Base-by-base conservation (phyloP, 257 asterid genomes). In the Solanum okadae region DNA sequence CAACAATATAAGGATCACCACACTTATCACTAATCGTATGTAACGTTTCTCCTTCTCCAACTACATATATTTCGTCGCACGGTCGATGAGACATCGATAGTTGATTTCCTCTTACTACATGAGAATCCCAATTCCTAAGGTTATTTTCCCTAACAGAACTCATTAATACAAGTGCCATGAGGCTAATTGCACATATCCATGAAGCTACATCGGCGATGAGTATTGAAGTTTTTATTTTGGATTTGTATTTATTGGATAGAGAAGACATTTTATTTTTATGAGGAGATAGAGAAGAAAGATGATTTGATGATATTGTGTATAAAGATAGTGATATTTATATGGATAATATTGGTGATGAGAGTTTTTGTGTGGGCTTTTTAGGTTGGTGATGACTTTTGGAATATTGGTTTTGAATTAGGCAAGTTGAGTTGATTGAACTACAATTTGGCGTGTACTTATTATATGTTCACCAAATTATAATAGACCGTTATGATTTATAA, bases 41-140 rank as follows among this genome's bases (percentile, higher is more conserved):
- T 87, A 94, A 81, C 25, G 95, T 95, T 90, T 95, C 98, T 1
- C 96, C 98, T 89, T 95, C 95, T 13, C 93, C 77, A 1, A 95
- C 96, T 1, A 94, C 94, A 31, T 94, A 95, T 0, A 95, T 92
- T 70, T 95, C 96, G 5, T 94, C 96, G 89, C 98, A 95, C 25
- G 87, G 89, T 63, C 85, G 85, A 25, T 89, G 65, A 29, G 49
- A 71, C 49, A 27, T 40, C 38, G 3, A 12, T 35, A 71, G 1
- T 7, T 27, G 44, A 22, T 7, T 35, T 77, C 56, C 68, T 63
- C 27, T 65, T 27, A 42, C 65, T 86, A 94, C 85, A 42, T 42
- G 49, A 97, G 90, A 94, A 86, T 96, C 96, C 98, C 94, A 94
- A 90, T 95, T 98, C 92, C 96, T 95, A 91, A 94, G 95, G 65